Evolutionary conservation across 2,329 filamentous ascomycete genomes (phyloP).

Genomic region (Colletotrichum neosansevieriae): DNA sequence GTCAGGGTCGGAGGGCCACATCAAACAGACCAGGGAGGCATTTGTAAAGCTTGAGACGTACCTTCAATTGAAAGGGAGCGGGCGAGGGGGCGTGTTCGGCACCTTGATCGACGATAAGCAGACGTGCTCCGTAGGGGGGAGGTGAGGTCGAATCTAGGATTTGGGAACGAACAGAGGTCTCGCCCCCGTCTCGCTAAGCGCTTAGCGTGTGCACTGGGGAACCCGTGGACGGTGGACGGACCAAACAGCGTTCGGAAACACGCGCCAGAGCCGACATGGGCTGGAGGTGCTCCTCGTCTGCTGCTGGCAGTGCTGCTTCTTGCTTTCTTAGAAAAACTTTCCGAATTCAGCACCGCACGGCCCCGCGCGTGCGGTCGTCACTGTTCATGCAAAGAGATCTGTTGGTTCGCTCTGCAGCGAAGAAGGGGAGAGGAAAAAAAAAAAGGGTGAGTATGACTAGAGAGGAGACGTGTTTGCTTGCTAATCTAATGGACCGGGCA

Average conservation of each 20-base stretch:
- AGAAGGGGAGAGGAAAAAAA: neutral
- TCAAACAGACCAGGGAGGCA: neutral
- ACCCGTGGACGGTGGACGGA: slow-evolving; percentile 22
- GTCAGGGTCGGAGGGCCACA: neutral
- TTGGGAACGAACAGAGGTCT: slow-evolving; percentile 41
- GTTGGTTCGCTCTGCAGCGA: neutral
- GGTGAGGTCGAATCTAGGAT: slow-evolving; percentile 38
- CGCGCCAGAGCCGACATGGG: slow-evolving; percentile 38
- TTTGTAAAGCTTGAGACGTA: slow-evolving; percentile 16
- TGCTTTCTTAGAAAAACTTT: neutral
- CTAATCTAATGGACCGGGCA: slow-evolving; percentile 1
- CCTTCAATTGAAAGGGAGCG: slow-evolving; percentile 33
- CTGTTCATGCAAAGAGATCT: slow-evolving; percentile 1
- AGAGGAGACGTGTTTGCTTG: neutral
- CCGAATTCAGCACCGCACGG: slow-evolving; percentile 13
- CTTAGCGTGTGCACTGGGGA: slow-evolving; percentile 42
- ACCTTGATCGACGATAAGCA: slow-evolving; percentile 32
- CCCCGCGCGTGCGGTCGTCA: neutral
- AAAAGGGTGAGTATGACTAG: neutral
- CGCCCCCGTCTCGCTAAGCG: slow-evolving; percentile 46
- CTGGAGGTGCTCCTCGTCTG: neutral
- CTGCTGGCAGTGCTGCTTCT: neutral
- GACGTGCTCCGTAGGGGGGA: slow-evolving; percentile 29
- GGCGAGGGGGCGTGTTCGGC: slow-evolving; percentile 13
- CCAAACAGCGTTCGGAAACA: slow-evolving; percentile 40